Conservation (phyloP, 495 filamentous ascomycete genomes). For the Recurvomyces mirabilis region DNA sequence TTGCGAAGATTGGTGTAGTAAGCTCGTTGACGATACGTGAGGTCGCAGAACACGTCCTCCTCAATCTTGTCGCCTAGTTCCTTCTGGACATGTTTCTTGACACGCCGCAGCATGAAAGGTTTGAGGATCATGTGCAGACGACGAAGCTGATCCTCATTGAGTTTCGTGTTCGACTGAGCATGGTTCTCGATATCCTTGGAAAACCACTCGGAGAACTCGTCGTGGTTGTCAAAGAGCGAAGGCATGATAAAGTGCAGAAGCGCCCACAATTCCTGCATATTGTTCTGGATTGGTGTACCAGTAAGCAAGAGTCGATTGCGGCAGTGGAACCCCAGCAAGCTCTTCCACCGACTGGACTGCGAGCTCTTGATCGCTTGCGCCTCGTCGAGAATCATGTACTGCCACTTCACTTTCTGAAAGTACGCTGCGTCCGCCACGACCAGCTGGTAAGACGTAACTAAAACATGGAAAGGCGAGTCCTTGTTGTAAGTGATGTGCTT, state of each 20-base stretch:
- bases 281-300: conserved; percentile 97
- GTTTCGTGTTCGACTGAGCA: conserved; percentile 94
- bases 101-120: conserved; percentile 97
- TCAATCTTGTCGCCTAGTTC: conserved; percentile 98
- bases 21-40: conserved; percentile 94
- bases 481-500: conserved; percentile 91
- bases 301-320: conserved; percentile 90
- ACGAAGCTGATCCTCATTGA: conserved; percentile 93
- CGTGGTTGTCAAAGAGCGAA: conserved; percentile 92
- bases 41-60: conserved; percentile 86
- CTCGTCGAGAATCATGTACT: conserved; percentile 99
- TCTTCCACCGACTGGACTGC: conserved; percentile 92
- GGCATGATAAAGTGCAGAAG: conserved; percentile 99
- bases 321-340: conserved; percentile 83
- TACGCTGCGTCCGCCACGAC: conserved; percentile 92
- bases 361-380: conserved; percentile 99
- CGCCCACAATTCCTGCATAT: conserved; percentile 99
- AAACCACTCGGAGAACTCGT: conserved; percentile 99
- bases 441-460: conserved; percentile 94
- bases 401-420: conserved; percentile 98
- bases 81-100: conserved; percentile 98
- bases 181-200: conserved; percentile 99
- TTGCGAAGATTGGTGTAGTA: conserved; percentile 84
- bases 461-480: conserved; percentile 86
- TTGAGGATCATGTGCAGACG: conserved; percentile 98